Evolutionary conservation across 78 protist species (phyloP), one percentile per base, ranked within the genome.

Genomic region (Dictyostelium discoideum): DNA sequence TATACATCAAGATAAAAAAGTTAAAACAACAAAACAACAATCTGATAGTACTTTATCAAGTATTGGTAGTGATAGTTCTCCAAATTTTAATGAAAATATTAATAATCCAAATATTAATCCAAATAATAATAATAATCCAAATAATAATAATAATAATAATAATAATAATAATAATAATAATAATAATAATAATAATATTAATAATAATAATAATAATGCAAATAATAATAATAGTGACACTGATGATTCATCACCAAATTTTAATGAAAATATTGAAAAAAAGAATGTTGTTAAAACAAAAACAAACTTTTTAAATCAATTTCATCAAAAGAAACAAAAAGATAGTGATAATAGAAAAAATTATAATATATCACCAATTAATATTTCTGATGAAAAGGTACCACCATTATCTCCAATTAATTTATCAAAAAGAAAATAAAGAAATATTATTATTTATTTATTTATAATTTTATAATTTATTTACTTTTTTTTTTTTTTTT

Each of bases 151-250:
- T 39, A 54, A 84, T 65, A 84, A 26, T 40, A 65, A 65, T 80
- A 80, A 80, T 80, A 80, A 80, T 80, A 80, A 80, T 37, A 80
- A 80, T 80, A 80, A 80, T 46, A 80, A 80, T 80, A 80, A 80
- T 46, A 80, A 80, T 80, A 37, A 80, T 80, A 37, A 80, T 60
- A 46, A 84, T 37, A 60, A 22, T 32, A 84, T 16, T 57, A 46
- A 84, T 65, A 39, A 29, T 63, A 57, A 65, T 40, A 46, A 84
- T 39, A 16, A 84, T 84, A 24, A 39, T n/a, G n/a, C n/a, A n/a
- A n/a, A n/a, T 65, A 16, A 39, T 22, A n/a, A 65, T 73, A 73
- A 13, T 42, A 65, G 24, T n/a, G 74, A 65, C 0, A 29, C n/a
- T 32, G 79, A 76, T 77, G 54, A 77, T 40, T 77, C 84, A 37